Evolutionary conservation across 2,329 filamentous ascomycete genomes (phyloP), one percentile per base, ranked within the genome.

Genomic region (Ophiognomonia clavigignenti-juglandacearum): DNA sequence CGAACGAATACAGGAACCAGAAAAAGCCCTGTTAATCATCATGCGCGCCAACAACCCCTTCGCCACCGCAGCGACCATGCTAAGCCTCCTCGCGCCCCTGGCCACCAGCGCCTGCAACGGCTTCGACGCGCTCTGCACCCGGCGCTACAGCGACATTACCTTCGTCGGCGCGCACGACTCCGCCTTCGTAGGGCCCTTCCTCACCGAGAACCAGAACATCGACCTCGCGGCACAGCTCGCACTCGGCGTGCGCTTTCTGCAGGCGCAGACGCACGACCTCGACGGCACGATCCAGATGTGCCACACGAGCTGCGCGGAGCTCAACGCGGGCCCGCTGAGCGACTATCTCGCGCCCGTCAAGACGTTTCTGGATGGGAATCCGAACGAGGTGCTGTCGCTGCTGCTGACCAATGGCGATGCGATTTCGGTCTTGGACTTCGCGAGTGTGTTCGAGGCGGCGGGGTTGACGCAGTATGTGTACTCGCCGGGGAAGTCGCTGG

Each of bases 121-220:
- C 51, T 68, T 73, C 44, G 56, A 72, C 2, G 70, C 71, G 32
- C 75, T 80, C 45, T 85, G 82, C 64, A 59, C 61, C 39, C 73
- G 76, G 32, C 64, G 61, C 35, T 85, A 84, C 65, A 78, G 78
- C 52, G 72, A 82, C 31, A 61, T 85, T 45, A 76, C 76, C n/a
- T 75, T 78, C 49, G 65, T 83, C 16, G 84, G 82, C 20, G 72
- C 83, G 6, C 84, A 87, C 64, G 75, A 87, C 65, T 77, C 75
- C 13, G 74, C 80, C 31, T 86, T 86, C 57, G 74, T 83, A 34
- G 80, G 83, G 34, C 54, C 68, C 42, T 56, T 72, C 8, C 70
- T 71, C 1, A 63, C 71, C 48, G 65, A 83, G 50, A 83, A 85
- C 62, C 83, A 87, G 59, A 75, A 78, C 52, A 69, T 80, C 42